Conservation (phyloP, 352 stramenopile genomes). For the Phytophthora sojae region DNA sequence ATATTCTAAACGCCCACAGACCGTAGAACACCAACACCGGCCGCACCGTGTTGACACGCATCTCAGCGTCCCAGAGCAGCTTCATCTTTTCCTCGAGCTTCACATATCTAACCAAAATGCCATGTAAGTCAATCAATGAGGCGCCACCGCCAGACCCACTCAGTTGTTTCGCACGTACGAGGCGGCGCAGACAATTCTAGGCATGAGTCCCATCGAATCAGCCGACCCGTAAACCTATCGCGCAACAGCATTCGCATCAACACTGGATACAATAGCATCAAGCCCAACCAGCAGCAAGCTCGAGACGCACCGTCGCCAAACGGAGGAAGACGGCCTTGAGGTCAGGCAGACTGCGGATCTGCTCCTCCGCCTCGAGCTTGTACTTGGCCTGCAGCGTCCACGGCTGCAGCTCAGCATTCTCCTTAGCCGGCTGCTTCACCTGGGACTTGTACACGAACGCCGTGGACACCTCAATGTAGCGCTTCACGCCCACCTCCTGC, state of each 20-base stretch:
- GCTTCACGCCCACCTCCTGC: conserved; percentile 71
- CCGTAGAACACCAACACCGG: background rate
- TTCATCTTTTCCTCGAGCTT: conserved; percentile 91
- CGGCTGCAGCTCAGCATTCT: conserved; percentile 69
- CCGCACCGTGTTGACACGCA: conserved; percentile 87
- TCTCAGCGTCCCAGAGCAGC: conserved; percentile 87
- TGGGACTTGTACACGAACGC: conserved; percentile 92
- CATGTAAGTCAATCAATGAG: background rate
- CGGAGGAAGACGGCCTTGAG: conserved; percentile 81
- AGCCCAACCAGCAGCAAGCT: background rate
- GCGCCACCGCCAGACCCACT: background rate
- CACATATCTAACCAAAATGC: conserved; percentile 60
- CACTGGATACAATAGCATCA: background rate
- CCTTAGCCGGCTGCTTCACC: conserved; percentile 67
- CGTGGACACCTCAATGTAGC: conserved; percentile 87
- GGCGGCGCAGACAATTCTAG: conserved; percentile 83
- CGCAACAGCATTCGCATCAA: conserved; percentile 2
- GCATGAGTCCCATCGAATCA: conserved; percentile 86
- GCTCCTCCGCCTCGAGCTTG: conserved; percentile 86
- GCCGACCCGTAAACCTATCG: conserved; percentile 79
- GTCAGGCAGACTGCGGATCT: conserved; percentile 59
- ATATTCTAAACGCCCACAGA: background rate
- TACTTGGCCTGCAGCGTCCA: conserved; percentile 90
- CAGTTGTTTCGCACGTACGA: conserved; percentile 56
- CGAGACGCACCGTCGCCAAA: conserved; percentile 62